Percentiles rank a stretch among this genome's conserved stretches.
Conservation (phyloP, 192 early-diverging fungal genomes). For the Coemansia sp. region DNA sequence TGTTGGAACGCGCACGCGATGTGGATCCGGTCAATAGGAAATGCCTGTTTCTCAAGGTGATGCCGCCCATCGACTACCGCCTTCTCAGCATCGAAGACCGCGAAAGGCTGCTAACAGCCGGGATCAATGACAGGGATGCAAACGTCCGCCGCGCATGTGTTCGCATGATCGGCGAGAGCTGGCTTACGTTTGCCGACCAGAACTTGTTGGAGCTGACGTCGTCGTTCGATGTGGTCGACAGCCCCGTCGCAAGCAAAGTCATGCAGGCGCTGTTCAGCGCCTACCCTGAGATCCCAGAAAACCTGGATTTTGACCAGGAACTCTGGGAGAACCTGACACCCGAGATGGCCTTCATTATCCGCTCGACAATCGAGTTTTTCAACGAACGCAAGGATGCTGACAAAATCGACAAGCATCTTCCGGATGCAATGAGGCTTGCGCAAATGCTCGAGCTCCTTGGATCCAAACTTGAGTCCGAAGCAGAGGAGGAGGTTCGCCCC, state of each 20-base stretch:
- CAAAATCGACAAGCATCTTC: constrained; percentile 65
- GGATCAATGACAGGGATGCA: constrained; percentile 80
- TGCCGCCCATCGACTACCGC: constrained; percentile 73
- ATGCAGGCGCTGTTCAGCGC: constrained; percentile 66
- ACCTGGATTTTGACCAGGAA: constrained; percentile 59
- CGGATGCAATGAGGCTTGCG: constrained; percentile 66
- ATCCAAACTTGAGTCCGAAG: constrained; percentile 43
- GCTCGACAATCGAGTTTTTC: constrained; percentile 51
- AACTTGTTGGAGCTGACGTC: constrained; percentile 77
- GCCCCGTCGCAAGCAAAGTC: constrained; percentile 63
- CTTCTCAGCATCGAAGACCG: constrained; percentile 69
- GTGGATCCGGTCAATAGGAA: constrained; percentile 75
- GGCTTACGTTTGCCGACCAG: constrained; percentile 74
- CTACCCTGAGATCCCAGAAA: constrained; percentile 68
- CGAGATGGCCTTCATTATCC: constrained; percentile 58
- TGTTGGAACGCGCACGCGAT: constrained; percentile 79
- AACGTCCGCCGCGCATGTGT: constrained; percentile 75
- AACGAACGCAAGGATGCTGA: constrained; percentile 59
- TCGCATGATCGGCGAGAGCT: constrained; percentile 68
- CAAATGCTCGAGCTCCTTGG: constrained; percentile 51
- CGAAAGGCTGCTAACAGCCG: constrained; percentile 71
- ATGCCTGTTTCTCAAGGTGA: constrained; percentile 69
- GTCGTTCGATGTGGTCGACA: constrained; percentile 73
- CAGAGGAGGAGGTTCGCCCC: constrained; percentile 46
- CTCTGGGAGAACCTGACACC: constrained; percentile 59